Conservation (phyloP, 2,329 filamentous ascomycete genomes). For the Fusarium pseudocircinatum region DNA sequence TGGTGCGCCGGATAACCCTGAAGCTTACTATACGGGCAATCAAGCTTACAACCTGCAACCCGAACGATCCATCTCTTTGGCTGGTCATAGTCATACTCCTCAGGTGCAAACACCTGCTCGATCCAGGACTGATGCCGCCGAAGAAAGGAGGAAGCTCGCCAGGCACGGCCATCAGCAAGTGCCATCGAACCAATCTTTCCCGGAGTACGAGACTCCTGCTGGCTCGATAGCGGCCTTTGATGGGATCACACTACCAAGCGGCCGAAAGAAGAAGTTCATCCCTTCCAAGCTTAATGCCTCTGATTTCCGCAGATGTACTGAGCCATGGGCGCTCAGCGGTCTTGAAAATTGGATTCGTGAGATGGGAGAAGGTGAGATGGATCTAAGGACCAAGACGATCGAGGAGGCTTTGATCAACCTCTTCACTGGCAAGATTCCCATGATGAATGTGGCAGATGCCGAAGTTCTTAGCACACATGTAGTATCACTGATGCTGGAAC, state of each 20-base stretch:
- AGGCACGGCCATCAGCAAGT: constrained; percentile 60
- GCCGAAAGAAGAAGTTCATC: constrained; percentile 83
- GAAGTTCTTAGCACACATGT: constrained; percentile 84
- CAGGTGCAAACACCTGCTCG: constrained; percentile 83
- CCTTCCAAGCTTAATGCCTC: constrained; percentile 81
- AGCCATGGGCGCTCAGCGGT: constrained; percentile 94
- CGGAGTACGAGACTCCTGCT: constrained; percentile 66
- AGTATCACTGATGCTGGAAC: constrained; percentile 80
- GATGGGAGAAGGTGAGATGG: constrained; percentile 90
- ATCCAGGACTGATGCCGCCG: constrained; percentile 93
- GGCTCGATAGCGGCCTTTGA: constrained; percentile 74
- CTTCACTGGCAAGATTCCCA: constrained; percentile 94
- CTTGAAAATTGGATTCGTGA: constrained; percentile 87
- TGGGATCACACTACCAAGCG: constrained; percentile 82
- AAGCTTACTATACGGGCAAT: constrained; percentile 58
- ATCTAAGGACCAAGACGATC: constrained; percentile 85
- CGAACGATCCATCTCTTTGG: constrained; percentile 82
- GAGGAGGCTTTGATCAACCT: constrained; percentile 88
- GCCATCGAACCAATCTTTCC: constrained; percentile 60
- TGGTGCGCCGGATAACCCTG: constrained; percentile 55
- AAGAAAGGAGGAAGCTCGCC: constrained; percentile 66
- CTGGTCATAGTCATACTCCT: constrained; percentile 83
- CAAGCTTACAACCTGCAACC: constrained; percentile 56
- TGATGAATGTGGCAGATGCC: constrained; percentile 97
- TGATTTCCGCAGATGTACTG: constrained; percentile 85